Evolutionary conservation across 768 basidiomycete genomes (phyloP).

Genomic region (Russula earlei): DNA sequence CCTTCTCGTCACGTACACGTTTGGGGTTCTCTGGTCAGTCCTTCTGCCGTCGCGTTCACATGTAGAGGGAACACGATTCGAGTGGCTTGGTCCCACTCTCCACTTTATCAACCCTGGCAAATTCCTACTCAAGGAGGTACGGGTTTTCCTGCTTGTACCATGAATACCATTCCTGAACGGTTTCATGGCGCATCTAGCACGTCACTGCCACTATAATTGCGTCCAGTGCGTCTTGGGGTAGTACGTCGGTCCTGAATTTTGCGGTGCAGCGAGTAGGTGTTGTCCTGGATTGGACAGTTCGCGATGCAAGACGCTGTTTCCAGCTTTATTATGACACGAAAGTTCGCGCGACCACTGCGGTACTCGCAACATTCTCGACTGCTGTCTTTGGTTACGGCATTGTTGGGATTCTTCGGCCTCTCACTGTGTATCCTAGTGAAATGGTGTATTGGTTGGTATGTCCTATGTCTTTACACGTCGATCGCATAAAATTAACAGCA

Average conservation of each 20-base stretch:
- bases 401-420: conserved; percentile 47
- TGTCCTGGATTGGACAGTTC: neutral
- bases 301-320: neutral
- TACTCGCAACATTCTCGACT: conserved; percentile 55
- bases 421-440: conserved; percentile 53
- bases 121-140: conserved; percentile 51
- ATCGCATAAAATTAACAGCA: neutral
- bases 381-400: conserved; percentile 59
- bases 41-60: conserved; percentile 35
- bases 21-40: conserved; percentile 42
- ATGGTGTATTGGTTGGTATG: conserved; percentile 53
- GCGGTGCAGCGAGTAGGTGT: conserved; percentile 44
- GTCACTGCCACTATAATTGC: conserved; percentile 48
- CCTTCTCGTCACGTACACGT: conserved; percentile 41
- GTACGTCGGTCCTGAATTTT: conserved; percentile 49
- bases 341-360: conserved; percentile 44
- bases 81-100: conserved; percentile 32
- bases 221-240: conserved; percentile 45
- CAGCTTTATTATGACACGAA: conserved; percentile 53
- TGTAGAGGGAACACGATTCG: conserved; percentile 38
- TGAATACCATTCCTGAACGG: too few species aligned
- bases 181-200: conserved; percentile 33
- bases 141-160: conserved; percentile 4
- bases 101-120: conserved; percentile 47
- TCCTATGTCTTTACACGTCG: neutral